phyloP scores from a whole-genome alignment of 306 rosid genomes.

The Casuarina glauca region DNA sequence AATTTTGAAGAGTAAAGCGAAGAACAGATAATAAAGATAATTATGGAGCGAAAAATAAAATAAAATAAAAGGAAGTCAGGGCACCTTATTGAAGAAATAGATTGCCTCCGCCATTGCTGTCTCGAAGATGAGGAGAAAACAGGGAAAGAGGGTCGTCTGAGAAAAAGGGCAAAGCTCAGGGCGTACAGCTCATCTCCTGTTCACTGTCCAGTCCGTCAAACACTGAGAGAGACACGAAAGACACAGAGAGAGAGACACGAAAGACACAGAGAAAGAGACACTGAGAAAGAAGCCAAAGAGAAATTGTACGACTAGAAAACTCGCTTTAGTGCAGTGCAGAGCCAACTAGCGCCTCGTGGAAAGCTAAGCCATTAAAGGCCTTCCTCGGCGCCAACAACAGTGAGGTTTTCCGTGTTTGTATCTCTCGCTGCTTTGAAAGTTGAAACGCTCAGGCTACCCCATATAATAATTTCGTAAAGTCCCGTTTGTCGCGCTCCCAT shows the following conservation, averaged over 20 bases:
- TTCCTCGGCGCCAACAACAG: constrained; percentile 22
- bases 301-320: constrained; percentile 15
- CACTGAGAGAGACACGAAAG: neutral
- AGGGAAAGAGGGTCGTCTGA: constrained; percentile 1
- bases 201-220: neutral
- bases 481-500: too few relatives aligned
- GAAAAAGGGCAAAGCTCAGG: constrained; percentile 11
- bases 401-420: constrained; percentile 1
- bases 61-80: neutral
- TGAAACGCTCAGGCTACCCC: too few relatives aligned
- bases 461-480: too few relatives aligned
- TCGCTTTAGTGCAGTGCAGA: constrained; percentile 32
- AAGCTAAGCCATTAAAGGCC: constrained; percentile 27
- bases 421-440: neutral
- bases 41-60: constrained; percentile 1
- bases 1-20: neutral
- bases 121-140: constrained; percentile 13
- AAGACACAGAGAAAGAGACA: neutral
- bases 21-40: neutral
- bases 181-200: constrained; percentile 3
- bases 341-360: constrained; percentile 14
- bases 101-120: constrained; percentile 63
- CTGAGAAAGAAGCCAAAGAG: constrained; percentile 3
- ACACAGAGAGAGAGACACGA: neutral
- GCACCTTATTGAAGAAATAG: constrained; percentile 76